phyloP scores from a whole-genome alignment of 2,329 filamentous ascomycete species.

The Aspergillus pseudotamarii region DNA sequence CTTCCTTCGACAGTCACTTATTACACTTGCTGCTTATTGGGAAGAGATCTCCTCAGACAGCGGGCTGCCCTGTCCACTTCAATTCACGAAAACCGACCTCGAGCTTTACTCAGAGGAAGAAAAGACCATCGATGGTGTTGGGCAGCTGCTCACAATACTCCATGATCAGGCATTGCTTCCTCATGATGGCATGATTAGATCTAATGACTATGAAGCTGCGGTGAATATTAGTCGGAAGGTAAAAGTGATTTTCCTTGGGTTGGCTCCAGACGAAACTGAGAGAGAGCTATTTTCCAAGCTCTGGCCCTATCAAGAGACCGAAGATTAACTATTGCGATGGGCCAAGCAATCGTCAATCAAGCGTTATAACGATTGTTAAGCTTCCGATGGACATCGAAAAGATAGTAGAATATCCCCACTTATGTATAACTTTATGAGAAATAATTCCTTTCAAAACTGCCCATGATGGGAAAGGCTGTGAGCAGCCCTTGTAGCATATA shows the following conservation, averaged over 20 bases:
- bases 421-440: too few species aligned
- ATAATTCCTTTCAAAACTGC: too few species aligned
- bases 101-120: slow-evolving; percentile 31
- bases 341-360: too few species aligned
- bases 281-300: slow-evolving; percentile 26
- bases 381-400: too few species aligned
- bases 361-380: too few species aligned
- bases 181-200: slow-evolving; percentile 1
- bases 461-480: too few species aligned
- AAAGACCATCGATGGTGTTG: slow-evolving; percentile 35
- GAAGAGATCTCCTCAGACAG: slow-evolving; percentile 16
- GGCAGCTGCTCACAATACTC: slow-evolving; percentile 27
- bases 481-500: too few species aligned
- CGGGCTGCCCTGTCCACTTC: slow-evolving; percentile 24
- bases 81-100: slow-evolving; percentile 25
- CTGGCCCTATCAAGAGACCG: slow-evolving; percentile 27
- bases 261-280: slow-evolving; percentile 27
- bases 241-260: slow-evolving; percentile 26
- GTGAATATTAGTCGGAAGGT: slow-evolving; percentile 22
- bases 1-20: slow-evolving; percentile 35
- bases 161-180: slow-evolving; percentile 1
- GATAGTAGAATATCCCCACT: too few species aligned
- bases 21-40: slow-evolving; percentile 28
- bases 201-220: not conserved
- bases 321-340: too few species aligned